These are phyloP conservation scores for Sporothrix dimorphospora DNA, from an alignment of 2,329 filamentous ascomycete species.

Conservation along the genomic window DNA sequence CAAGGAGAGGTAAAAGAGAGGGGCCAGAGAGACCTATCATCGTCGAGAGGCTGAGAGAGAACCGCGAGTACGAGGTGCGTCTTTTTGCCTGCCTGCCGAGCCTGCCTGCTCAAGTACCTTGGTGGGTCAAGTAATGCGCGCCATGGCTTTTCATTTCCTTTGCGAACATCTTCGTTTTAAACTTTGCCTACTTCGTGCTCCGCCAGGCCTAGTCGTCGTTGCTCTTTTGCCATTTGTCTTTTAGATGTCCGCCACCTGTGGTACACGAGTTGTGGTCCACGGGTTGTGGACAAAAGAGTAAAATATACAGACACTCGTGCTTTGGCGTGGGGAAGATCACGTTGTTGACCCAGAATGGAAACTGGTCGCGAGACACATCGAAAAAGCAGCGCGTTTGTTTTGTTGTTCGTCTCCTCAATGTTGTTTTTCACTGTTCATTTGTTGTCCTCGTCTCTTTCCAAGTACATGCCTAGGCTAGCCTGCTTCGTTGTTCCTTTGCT, in stretches of 20 bases:
- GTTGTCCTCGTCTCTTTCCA: neutral
- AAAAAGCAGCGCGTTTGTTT: neutral
- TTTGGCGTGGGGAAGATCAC: neutral
- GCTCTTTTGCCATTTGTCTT: conserved; percentile 1
- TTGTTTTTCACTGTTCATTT: neutral
- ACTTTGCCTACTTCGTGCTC: neutral
- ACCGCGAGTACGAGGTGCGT: neutral
- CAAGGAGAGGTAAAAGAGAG: neutral
- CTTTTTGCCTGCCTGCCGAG: neutral
- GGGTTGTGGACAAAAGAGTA: too few relatives aligned
- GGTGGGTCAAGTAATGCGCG: neutral
- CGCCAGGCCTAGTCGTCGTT: neutral
- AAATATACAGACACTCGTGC: neutral
- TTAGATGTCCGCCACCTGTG: conserved; percentile 4
- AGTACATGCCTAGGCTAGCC: neutral
- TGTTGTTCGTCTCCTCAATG: neutral
- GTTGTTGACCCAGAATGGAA: conserved; percentile 12
- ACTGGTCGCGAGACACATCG: neutral
- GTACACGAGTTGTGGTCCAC: too few relatives aligned
- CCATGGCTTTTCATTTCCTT: neutral
- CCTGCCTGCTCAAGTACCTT: neutral
- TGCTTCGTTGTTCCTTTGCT: neutral
- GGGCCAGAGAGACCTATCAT: neutral
- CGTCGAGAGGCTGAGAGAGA: neutral
- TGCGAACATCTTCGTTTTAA: too few relatives aligned